Evolutionary conservation across 129 eudicot species (phyloP).

Genomic region (Smallanthus sonchifolius): DNA sequence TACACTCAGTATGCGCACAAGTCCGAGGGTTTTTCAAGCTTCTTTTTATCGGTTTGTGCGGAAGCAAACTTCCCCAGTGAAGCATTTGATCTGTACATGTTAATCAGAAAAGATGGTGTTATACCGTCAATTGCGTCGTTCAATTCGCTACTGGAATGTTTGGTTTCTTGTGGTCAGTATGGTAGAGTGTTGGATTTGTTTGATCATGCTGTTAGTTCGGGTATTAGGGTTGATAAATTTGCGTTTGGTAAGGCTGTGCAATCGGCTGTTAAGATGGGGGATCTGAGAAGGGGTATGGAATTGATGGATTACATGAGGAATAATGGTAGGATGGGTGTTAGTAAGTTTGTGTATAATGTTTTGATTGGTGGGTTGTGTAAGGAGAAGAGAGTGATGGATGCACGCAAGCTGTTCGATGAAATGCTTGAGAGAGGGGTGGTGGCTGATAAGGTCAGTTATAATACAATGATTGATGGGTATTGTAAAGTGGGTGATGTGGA

Average conservation of each 20-base stretch:
- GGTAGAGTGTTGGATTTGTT: slow-evolving; percentile 21
- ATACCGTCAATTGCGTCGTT: slow-evolving; percentile 26
- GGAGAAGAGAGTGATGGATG: slow-evolving; percentile 22
- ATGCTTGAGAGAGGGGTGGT: slow-evolving; percentile 25
- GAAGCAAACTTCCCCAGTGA: slow-evolving; percentile 17
- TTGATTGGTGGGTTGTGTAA: slow-evolving; percentile 29
- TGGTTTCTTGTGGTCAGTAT: slow-evolving; percentile 19
- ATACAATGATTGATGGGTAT: slow-evolving; percentile 34
- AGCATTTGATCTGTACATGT: slow-evolving; percentile 13
- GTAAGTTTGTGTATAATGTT: slow-evolving; percentile 36
- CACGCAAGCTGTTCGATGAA: slow-evolving; percentile 31
- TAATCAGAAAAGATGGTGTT: slow-evolving; percentile 22
- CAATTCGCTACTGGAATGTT: slow-evolving; percentile 14
- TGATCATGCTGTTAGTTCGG: slow-evolving; percentile 13
- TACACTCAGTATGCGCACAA: not conserved
- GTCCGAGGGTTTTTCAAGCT: slow-evolving; percentile 6
- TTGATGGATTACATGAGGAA: slow-evolving; percentile 22
- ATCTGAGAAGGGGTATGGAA: slow-evolving; percentile 15
- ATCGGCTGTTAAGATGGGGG: slow-evolving; percentile 28
- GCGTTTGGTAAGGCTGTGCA: slow-evolving; percentile 35
- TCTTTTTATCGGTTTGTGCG: slow-evolving; percentile 14
- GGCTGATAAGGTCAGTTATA: slow-evolving; percentile 21
- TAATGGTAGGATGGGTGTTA: slow-evolving; percentile 1
- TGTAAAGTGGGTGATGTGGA: slow-evolving; percentile 30
- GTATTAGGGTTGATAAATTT: slow-evolving; percentile 30